Conservation (phyloP, 2,329 filamentous ascomycete species). For the Colletotrichum agaves region DNA sequence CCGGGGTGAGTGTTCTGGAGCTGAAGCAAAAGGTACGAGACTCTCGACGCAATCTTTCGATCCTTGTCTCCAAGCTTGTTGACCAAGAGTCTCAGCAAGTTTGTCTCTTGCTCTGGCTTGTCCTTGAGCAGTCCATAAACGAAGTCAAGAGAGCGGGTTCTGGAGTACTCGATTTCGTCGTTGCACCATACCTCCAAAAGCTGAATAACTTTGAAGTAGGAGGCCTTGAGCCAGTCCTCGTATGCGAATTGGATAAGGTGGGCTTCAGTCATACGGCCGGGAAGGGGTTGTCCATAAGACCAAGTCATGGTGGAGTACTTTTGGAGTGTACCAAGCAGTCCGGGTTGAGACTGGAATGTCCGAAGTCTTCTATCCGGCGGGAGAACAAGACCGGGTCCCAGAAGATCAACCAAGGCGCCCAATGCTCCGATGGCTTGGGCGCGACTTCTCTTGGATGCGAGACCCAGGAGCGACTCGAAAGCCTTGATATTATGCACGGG, state of each 20-base stretch:
- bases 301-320: constrained; percentile 68
- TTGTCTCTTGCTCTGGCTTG: constrained; percentile 97
- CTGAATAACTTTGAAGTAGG: constrained; percentile 93
- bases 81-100: constrained; percentile 87
- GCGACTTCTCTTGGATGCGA: constrained; percentile 94
- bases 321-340: constrained; percentile 76
- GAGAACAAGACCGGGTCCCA: constrained; percentile 87
- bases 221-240: constrained; percentile 94
- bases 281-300: constrained; percentile 76
- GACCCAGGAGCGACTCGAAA: constrained; percentile 81
- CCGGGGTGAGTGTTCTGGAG: constrained; percentile 87
- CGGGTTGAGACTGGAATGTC: constrained; percentile 82
- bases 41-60: constrained; percentile 93
- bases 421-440: constrained; percentile 93
- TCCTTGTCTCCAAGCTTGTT: constrained; percentile 97
- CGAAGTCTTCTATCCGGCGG: constrained; percentile 84
- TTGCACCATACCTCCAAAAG: constrained; percentile 92
- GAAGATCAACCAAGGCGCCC: constrained; percentile 91
- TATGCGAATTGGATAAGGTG: constrained; percentile 91
- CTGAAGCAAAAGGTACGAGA: constrained; percentile 93
- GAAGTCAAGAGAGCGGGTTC: constrained; percentile 87
- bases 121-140: constrained; percentile 92
- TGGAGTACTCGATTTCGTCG: constrained; percentile 94
- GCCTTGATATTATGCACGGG: constrained; percentile 92
- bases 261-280: constrained; percentile 76